Evolutionary conservation across 176 grass and related monocot species (phyloP).

Genomic region (Raddia distichophylla): DNA sequence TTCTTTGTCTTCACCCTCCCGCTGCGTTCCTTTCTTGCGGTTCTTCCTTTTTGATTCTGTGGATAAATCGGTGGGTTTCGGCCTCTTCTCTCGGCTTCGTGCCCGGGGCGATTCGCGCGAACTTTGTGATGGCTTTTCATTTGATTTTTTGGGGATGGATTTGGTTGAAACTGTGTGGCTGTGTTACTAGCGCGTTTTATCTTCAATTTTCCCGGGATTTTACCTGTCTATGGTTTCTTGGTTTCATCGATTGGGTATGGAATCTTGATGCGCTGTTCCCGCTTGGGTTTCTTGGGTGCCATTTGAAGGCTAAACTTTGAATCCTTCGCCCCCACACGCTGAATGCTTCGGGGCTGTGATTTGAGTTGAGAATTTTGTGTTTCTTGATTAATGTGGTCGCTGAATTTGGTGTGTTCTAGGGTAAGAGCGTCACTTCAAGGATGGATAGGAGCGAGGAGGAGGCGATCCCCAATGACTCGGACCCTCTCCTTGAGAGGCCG

Average conservation of each 20-base stretch:
- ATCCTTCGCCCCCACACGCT: background rate
- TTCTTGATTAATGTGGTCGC: slow-evolving; percentile 10
- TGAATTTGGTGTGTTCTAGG: slow-evolving; percentile 12
- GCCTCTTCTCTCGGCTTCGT: background rate
- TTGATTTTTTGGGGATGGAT: slow-evolving; percentile 9
- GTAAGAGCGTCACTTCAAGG: background rate
- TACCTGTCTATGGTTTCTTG: background rate
- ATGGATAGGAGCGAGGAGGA: slow-evolving; percentile 51
- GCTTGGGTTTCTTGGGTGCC: slow-evolving; percentile 2
- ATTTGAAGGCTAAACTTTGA: background rate
- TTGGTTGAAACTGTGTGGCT: background rate
- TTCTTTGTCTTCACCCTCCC: background rate
- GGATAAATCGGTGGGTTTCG: background rate
- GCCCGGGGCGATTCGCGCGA: background rate
- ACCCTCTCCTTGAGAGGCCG: slow-evolving; percentile 49
- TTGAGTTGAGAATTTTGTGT: slow-evolving; percentile 14
- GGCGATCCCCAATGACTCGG: slow-evolving; percentile 41
- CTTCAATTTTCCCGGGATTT: background rate
- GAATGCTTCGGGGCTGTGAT: background rate
- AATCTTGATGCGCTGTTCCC: background rate
- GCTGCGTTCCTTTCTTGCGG: background rate
- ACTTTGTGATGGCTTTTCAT: background rate
- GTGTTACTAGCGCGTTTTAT: background rate
- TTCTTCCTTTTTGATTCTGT: background rate
- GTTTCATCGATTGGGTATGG: background rate